Conservation (phyloP, 495 filamentous ascomycete species). For the Terfezia claveryi region DNA sequence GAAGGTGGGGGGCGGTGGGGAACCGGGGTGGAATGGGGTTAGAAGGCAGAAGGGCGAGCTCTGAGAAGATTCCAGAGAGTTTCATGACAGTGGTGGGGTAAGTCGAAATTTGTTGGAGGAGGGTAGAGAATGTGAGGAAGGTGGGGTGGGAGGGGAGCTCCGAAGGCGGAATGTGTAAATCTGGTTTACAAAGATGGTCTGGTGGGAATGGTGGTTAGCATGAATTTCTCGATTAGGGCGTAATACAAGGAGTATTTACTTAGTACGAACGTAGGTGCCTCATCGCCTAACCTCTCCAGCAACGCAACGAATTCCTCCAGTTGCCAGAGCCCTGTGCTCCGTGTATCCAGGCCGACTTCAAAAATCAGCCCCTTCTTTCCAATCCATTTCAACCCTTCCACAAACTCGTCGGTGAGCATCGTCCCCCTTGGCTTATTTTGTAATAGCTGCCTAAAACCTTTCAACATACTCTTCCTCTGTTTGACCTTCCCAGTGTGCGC, state of each 20-base stretch:
- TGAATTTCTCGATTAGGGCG: background rate
- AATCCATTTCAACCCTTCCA: slow-evolving; percentile 46
- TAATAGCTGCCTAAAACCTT: slow-evolving; percentile 59
- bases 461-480: slow-evolving; percentile 20
- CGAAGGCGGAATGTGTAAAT: slow-evolving; percentile 31
- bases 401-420: slow-evolving; percentile 37
- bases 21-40: slow-evolving; percentile 7
- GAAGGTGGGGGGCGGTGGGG: background rate
- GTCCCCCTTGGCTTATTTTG: slow-evolving; percentile 49
- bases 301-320: slow-evolving; percentile 49
- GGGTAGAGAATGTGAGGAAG: slow-evolving; percentile 31
- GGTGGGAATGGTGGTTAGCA: background rate
- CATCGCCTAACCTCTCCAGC: slow-evolving; percentile 40
- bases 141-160: slow-evolving; percentile 28
- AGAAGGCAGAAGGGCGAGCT: slow-evolving; percentile 33
- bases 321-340: slow-evolving; percentile 44
- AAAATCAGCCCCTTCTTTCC: slow-evolving; percentile 42
- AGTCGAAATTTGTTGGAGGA: slow-evolving; percentile 27
- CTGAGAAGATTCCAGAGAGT: slow-evolving; percentile 61
- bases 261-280: slow-evolving; percentile 39
- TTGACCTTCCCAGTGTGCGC: slow-evolving; percentile 26
- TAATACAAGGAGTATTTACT: slow-evolving; percentile 28
- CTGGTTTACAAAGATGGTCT: slow-evolving; percentile 82
- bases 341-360: slow-evolving; percentile 62
- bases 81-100: slow-evolving; percentile 55